These are phyloP conservation scores for Salix brachista DNA, from an alignment of 345 rosid genomes.

Conservation along the genomic window DNA sequence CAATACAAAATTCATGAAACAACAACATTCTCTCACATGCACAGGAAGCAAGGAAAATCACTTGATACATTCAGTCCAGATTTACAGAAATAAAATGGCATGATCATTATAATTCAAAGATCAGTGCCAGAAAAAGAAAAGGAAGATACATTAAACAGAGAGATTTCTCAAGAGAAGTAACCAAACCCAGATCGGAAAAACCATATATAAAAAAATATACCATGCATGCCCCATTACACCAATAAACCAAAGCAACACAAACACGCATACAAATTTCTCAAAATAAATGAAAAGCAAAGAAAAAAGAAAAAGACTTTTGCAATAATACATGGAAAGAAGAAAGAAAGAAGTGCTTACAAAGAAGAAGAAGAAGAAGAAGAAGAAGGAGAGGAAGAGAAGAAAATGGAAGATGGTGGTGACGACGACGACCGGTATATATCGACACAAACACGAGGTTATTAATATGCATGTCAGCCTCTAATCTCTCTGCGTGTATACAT, in stretches of 20 bases:
- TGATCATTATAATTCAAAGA: slow-evolving; percentile 21
- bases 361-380: slow-evolving; percentile 17
- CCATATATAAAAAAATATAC: slow-evolving; percentile 5
- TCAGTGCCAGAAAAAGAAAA: neutral
- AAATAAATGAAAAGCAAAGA: neutral
- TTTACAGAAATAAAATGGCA: slow-evolving; percentile 8
- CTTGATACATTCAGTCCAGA: slow-evolving; percentile 11
- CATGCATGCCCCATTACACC: slow-evolving; percentile 20
- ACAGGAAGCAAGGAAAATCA: slow-evolving; percentile 4
- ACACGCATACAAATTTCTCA: neutral
- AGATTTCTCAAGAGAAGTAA: slow-evolving; percentile 15
- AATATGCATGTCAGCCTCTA: neutral
- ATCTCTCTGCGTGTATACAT: neutral
- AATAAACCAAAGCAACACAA: slow-evolving; percentile 7
- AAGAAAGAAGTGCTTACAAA: slow-evolving; percentile 26
- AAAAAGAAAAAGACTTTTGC: neutral
- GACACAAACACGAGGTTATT: slow-evolving; percentile 17
- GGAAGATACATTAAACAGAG: slow-evolving; percentile 13
- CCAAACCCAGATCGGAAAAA: slow-evolving; percentile 37
- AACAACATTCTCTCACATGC: neutral
- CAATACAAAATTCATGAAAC: neutral
- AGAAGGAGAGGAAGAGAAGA: slow-evolving; percentile 12
- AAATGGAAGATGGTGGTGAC: slow-evolving; percentile 31
- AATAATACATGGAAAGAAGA: slow-evolving; percentile 20
- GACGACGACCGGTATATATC: slow-evolving; percentile 29